Conservation (phyloP, 2,329 filamentous ascomycete species). For the Cladophialophora exuberans region DNA sequence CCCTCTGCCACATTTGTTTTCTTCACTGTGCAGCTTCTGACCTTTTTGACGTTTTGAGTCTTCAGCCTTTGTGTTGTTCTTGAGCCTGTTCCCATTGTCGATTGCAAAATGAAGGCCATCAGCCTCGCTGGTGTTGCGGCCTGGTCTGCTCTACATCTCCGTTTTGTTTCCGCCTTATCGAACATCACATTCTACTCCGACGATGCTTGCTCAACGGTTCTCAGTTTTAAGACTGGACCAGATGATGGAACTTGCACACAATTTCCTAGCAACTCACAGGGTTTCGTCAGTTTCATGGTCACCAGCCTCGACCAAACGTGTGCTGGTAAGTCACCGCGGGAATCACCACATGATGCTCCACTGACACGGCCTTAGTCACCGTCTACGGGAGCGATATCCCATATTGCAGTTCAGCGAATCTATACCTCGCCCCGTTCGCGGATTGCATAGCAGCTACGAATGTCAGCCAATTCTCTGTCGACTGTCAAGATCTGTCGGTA, state of each 20-base stretch:
- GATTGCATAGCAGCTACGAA: slow-evolving; percentile 17
- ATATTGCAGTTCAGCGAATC: slow-evolving; percentile 17
- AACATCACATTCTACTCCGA: slow-evolving; percentile 24
- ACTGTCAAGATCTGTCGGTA: slow-evolving; percentile 20
- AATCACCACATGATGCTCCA: neutral
- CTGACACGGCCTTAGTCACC: slow-evolving; percentile 12
- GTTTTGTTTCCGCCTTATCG: slow-evolving; percentile 11
- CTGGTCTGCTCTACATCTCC: slow-evolving; percentile 5
- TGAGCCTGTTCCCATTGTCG: too few relatives aligned
- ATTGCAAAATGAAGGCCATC: slow-evolving; percentile 9
- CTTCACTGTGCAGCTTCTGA: neutral
- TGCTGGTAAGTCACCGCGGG: slow-evolving; percentile 10
- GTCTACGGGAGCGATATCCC: slow-evolving; percentile 18
- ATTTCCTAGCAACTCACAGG: slow-evolving; percentile 7
- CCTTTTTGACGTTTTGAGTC: neutral
- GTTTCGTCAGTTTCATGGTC: slow-evolving; percentile 19
- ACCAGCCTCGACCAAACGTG: slow-evolving; percentile 23
- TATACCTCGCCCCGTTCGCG: slow-evolving; percentile 12
- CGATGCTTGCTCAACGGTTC: slow-evolving; percentile 5
- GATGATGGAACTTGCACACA: slow-evolving; percentile 25
- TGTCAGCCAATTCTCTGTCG: slow-evolving; percentile 25
- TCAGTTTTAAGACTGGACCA: slow-evolving; percentile 12
- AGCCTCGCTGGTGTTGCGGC: neutral
- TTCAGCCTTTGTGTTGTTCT: neutral
- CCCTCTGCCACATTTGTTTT: slow-evolving; percentile 1